Evolutionary conservation across 257 asterid species (phyloP).

Genomic region (Osmanthus fragrans): DNA sequence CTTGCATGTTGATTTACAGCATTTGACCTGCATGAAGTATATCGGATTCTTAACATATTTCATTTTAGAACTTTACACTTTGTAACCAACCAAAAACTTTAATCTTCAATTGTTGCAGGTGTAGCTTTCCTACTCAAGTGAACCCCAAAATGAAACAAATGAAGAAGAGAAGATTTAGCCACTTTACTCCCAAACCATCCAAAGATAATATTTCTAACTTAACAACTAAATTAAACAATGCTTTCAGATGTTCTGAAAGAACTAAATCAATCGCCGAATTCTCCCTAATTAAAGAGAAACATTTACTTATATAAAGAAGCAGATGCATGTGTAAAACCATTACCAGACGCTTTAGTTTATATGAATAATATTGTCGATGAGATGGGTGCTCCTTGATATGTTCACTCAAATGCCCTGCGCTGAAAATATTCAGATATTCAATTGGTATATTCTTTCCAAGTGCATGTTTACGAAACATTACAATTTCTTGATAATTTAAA

Average conservation of each 20-base stretch:
- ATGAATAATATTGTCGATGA: conserved; percentile 71
- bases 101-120: neutral
- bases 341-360: conserved; percentile 78
- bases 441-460: neutral
- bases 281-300: neutral
- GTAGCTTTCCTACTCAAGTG: neutral
- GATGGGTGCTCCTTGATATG: conserved; percentile 57
- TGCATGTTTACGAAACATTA: too few relatives aligned
- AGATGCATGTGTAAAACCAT: conserved; percentile 15
- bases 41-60: neutral
- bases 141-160: neutral
- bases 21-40: conserved; percentile 61
- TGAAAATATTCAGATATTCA: conserved; percentile 40
- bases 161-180: neutral
- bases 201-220: neutral
- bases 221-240: neutral
- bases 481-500: too few relatives aligned
- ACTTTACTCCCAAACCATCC: neutral
- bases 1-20: conserved; percentile 79
- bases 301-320: neutral
- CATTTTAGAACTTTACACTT: neutral
- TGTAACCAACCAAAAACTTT: neutral
- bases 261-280: neutral
- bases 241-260: neutral
- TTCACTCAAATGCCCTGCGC: conserved; percentile 82